Evolutionary conservation across 23 red algal genomes (phyloP), one percentile per base, ranked within the genome.

Genomic region (Gracilaria caudata): DNA sequence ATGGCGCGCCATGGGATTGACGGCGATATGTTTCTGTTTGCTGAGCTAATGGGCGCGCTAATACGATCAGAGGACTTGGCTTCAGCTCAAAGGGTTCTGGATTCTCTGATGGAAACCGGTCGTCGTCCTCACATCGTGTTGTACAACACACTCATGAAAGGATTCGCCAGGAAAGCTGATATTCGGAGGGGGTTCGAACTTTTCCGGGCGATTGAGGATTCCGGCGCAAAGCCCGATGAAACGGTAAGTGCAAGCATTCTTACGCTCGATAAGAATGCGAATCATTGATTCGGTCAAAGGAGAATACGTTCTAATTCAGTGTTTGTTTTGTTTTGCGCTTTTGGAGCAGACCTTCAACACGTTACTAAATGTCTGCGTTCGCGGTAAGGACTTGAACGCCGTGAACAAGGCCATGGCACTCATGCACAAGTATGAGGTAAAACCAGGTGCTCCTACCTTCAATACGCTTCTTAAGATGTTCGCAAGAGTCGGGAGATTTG

Each of bases 1-100:
- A 93, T 93, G 90, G 43, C 39, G 14, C 68, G 61, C 10, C 44
- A 78, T 29, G 60, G 80, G 21, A 68, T 93, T 49, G 75, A 68
- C 1, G 73, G 81, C 29, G 90, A 93, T 80, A 93, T 93, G 90
- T 93, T 87, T 80, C 54, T 93, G 23, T 93, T 71, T 45, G 90
- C 90, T 0, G 90, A 93, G 63, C 73, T 93, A 19, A 93, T 93
- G 90, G 82, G 81, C 54, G 82, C 81, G 20, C 57, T 93, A 1
- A 73, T 93, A 21, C 58, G 90, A 8, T 68, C 70, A 6, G 32
- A 86, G 16, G 81, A 86, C 43, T 34, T 93, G 46, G 37, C 23
- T 4, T 66, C 80, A 37, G 90, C 90, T 34, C 73, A 93, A 45
- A 49, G 43, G 5, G 82, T 93, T 8, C 29, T 93, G 21, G 43